Evolutionary conservation across 1,284 basidiomycete genomes (phyloP), one percentile per base, ranked within the genome.

Genomic region (Irpex sp.): DNA sequence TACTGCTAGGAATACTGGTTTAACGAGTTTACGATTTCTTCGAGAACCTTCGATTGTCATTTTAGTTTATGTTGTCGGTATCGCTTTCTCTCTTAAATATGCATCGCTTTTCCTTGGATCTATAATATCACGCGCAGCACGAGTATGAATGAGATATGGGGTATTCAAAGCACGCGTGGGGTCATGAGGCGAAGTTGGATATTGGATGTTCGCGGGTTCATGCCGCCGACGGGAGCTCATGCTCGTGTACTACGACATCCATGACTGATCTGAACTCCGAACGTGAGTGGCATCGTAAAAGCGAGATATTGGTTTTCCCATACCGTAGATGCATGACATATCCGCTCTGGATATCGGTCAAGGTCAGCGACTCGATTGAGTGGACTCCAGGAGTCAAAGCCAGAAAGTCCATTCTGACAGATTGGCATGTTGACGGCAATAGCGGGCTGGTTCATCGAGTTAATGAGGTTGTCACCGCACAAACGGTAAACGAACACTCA

Each of bases 351-450:
- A 88, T 75, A 65, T 94, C 92, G 0, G 85, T 88, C 48, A 96
- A 73, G 0, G 86, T 84, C 59, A 95, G 73, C 8, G 82, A 80
- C 63, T 92, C 88, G 59, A 95, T 82, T 3, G 84, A 79, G 69
- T 94, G 91, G 3, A 94, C 85, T 2, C 93, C 93, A 16, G 91
- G 86, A 5, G 84, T 80, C 49, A 96, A 74, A 1, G 93, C 91
- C 58, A 95, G 73, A 69, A 95, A 94, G 58, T 89, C 82, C 83
- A 95, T 90, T 39, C 91, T 80, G n/a, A 94, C 88, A 19, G 89
- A 90, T 68, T 95, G 90, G 69, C 90, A 93, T 1, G 91, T 87
- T 8, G 85, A 86, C 2, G 92, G 90, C 14, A 85, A 78, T 14
- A 96, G 78, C 0, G 93, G 93, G 8, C 93, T 92, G 64, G 14